Base-by-base conservation (phyloP, 371 early-diverging fungal genomes). In the Chytridiales sp. region DNA sequence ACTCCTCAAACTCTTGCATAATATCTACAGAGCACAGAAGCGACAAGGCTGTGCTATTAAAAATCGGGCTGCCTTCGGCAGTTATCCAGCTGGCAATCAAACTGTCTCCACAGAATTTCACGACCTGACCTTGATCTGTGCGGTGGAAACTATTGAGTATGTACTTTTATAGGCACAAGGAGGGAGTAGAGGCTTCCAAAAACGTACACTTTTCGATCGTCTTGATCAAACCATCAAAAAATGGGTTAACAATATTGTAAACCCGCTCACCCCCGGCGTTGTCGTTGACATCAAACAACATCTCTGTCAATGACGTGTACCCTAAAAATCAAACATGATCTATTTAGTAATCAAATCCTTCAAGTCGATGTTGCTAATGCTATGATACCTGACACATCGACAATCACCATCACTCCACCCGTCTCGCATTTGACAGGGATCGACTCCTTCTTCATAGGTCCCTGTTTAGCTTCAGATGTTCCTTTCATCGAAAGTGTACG, bases 341-440 rank as follows among this genome's bases (percentile, higher is more conserved):
- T n/a, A n/a, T n/a, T n/a, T n/a, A n/a, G n/a, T n/a, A n/a, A n/a
- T n/a, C n/a, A n/a, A n/a, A n/a, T n/a, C n/a, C n/a, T n/a, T n/a
- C n/a, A n/a, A n/a, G n/a, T n/a, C n/a, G n/a, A n/a, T n/a, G n/a
- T n/a, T n/a, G n/a, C n/a, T n/a, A n/a, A n/a, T n/a, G n/a, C n/a
- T n/a, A n/a, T n/a, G n/a, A n/a, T n/a, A n/a, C 51, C 51, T 21
- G 51, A 51, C 8, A 51, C 19, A 36, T 51, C 51, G 21, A 51
- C 21, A 21, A 51, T 51, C 8, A 15, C 31, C n/a, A 31, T 15
- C 4, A 22, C 51, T 21, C 51, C 51, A 34, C 4, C 22, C n/a
- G n/a, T n/a, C n/a, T n/a, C n/a, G n/a, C n/a, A n/a, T n/a, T n/a
- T n/a, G n/a, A n/a, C n/a, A n/a, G n/a, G n/a, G n/a, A n/a, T n/a